Base-by-base conservation (phyloP, 192 early-diverging fungal genomes). In the Coemansia umbellata region DNA sequence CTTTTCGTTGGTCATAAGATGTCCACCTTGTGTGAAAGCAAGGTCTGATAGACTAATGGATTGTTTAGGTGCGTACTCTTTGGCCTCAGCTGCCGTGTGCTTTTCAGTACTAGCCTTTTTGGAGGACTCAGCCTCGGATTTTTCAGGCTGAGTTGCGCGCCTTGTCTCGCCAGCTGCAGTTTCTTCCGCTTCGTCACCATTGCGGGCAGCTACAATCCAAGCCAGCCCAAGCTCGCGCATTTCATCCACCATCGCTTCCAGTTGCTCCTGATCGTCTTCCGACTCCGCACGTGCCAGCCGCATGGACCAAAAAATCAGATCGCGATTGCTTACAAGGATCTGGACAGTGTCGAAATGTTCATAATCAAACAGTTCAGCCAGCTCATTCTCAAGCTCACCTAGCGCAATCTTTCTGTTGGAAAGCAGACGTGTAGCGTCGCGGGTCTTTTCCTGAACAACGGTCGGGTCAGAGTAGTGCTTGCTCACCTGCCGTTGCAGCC, bases 1-100 rank as follows among this genome's bases (percentile, higher is more conserved):
- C 60, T 89, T 88, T 57, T 95, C 95, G 80, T 99, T 99, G 23
- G 95, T 91, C 95, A 98, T 99, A 40, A 98, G 74, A 51, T 95
- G 97, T 5, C 89, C 87, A 47, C 97, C 97, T 74, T 97, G 91
- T 49, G 85, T 65, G 70, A 99, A 99, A 21, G 83, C 77, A 39
- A 99, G 66, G 5, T 87, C 74, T 0, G 93, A 87, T 14, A 98
- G 63, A 69, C 96, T 91, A 21, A 97, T 54, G 5, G 35, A 33
- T 26, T 57, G 42, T 18, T 50, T 33, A 2, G 70, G 59, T 28
- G 33, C 49, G 37, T 40, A 71, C 15, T 58, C 74, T 17, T 37
- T 65, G 11, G 52, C 48, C 10, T 6, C 57, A 24, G 32, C 33
- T 4, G 42, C 18, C 8, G 15, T 15, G 5, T 14, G 13, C 22